phyloP scores from a whole-genome alignment of 2,329 filamentous ascomycete species.

The Lecanosticta acicola region DNA sequence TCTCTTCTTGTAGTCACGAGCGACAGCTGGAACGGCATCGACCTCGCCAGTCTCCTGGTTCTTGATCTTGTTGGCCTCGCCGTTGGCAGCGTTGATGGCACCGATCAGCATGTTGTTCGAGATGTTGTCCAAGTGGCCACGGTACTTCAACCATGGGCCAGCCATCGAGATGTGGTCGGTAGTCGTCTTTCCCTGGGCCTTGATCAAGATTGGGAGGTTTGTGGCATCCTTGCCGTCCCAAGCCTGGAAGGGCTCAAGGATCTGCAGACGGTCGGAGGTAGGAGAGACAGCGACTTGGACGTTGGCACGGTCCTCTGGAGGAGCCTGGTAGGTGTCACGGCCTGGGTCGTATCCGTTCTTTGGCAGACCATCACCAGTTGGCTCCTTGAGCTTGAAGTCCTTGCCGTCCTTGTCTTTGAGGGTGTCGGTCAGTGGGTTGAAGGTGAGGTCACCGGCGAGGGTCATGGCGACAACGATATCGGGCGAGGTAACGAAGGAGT shows the following conservation, averaged over 20 bases:
- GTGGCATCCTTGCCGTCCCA: constrained; percentile 82
- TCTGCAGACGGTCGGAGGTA: constrained; percentile 86
- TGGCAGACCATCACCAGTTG: constrained; percentile 77
- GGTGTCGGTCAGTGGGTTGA: constrained; percentile 89
- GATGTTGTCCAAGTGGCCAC: constrained; percentile 98
- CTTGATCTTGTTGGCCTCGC: constrained; percentile 94
- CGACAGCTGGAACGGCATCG: constrained; percentile 84
- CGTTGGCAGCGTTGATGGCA: constrained; percentile 92
- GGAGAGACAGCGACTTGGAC: constrained; percentile 81
- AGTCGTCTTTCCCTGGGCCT: constrained; percentile 71
- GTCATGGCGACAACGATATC: constrained; percentile 84
- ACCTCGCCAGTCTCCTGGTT: constrained; percentile 80
- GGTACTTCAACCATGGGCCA: constrained; percentile 96
- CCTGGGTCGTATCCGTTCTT: constrained; percentile 71
- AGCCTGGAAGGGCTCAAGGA: constrained; percentile 75
- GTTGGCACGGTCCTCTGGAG: constrained; percentile 67
- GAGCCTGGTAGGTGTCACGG: constrained; percentile 59
- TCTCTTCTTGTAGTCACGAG: constrained; percentile 97
- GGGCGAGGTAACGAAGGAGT: constrained; percentile 87
- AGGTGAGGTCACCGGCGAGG: constrained; percentile 76
- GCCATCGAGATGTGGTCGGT: constrained; percentile 52
- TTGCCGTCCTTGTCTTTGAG: constrained; percentile 95
- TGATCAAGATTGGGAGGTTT: constrained; percentile 88
- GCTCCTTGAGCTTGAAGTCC: constrained; percentile 80
- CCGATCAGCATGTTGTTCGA: constrained; percentile 99